Base-by-base conservation (phyloP, 805 yeast species). In the Zygotorulaspora chibaensis region DNA sequence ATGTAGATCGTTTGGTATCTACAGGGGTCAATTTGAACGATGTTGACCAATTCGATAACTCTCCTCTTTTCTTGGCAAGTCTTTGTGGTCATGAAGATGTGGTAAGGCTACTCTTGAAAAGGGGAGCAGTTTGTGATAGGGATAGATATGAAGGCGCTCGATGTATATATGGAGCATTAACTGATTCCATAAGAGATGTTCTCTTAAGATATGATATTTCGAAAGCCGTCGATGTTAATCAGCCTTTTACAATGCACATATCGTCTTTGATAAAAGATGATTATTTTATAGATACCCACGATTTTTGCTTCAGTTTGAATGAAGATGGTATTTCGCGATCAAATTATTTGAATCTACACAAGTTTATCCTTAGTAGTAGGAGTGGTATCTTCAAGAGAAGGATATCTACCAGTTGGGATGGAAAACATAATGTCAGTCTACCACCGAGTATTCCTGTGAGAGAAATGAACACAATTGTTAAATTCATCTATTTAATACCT, bases 131-230 rank as follows among this genome's bases (percentile, higher is more conserved):
- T 7, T 84, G 91, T 61, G 90, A 84, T 61, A 72, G 87, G 56
- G 91, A 85, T 58, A 81, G 89, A n/a, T 80, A 80, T 57, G 86
- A 84, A 61, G 93, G 95, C 2, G 87, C 83, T 10, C 71, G 85
- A 36, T 84, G 91, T 53, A 72, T 85, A 2, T 84, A 86, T 57
- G 93, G 90, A 2, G 93, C 95, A 0, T 64, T 86, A 45, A 86
- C 75, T 13, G 88, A 84, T 57, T 61, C 69, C 3, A 86, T 86
- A 23, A 64, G 89, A 38, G 73, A 75, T 34, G 60, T 83, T 16
- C 63, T 86, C 42, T 57, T 81, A 15, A 70, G 77, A 34, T 81
- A 72, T 58, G 89, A 84, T 58, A 75, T 84, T 36, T 76, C 86
- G 5, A 85, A 82, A 55, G 78, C 81, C 0, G 82, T 81, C 12